Evolutionary conservation across 2,329 filamentous ascomycete species (phyloP), one percentile per base, ranked within the genome.

Genomic region (Lecanicillium sp.): DNA sequence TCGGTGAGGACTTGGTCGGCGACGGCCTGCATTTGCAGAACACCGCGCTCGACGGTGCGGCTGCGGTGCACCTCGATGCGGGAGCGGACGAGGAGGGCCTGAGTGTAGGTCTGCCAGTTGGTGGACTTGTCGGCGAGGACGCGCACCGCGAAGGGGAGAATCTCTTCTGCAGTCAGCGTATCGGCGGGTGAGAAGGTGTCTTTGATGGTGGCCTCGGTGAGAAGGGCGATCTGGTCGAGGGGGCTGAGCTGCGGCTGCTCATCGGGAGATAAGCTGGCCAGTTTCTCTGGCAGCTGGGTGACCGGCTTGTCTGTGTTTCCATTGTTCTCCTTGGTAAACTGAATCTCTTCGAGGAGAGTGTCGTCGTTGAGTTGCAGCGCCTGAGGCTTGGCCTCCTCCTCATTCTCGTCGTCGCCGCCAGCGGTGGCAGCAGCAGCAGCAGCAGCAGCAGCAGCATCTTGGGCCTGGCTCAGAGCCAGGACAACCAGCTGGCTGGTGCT

Each of bases 71-170:
- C 77, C 66, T 98, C 93, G 47, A 97, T 91, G 14, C 93, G 78
- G 51, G 88, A 95, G 37, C 93, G 79, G 2, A 97, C 87, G 0
- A 98, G 74, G 8, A 98, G 73, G 0, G 90, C 93, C 62, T 97
- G 90, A 0, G 93, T 96, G 62, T 97, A 97, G 27, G 96, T 84
- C 64, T 97, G 93, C 93, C 93, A 98, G 65, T 97, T 98, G 1
- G 89, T 91, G 38, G 86, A 86, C 56, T 91, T 90, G 52, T 93
- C 90, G 8, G 86, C 79, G 2, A 98, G 75, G 0, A 97, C 93
- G 33, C 93, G 81, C 2, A 84, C 85, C 1, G 93, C 93, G 62
- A 91, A 98, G 0, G 93, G 93, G 1, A 95, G 68, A 4, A 95
- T 91, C 62, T 97, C 89, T 67, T 97, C 90, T n/a, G 90, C 78